These are phyloP conservation scores for Arabidopsis suecica DNA, from an alignment of 345 rosid species.

Conservation along the genomic window DNA sequence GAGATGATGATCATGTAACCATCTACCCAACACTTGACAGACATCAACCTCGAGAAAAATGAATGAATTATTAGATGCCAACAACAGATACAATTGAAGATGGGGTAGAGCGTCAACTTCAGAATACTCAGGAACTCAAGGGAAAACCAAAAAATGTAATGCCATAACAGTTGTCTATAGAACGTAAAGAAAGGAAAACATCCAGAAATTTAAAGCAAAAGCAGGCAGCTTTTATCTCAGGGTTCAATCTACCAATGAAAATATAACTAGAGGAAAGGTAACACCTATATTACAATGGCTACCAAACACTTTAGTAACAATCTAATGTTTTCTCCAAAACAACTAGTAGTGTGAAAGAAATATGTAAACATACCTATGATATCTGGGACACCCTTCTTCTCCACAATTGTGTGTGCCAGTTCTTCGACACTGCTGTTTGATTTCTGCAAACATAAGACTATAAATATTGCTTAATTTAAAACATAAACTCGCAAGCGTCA, in stretches of 20 bases:
- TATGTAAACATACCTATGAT: conserved; percentile 62
- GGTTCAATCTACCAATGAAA: neutral
- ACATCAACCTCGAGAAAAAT: neutral
- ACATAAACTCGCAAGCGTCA: neutral
- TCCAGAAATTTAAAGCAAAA: neutral
- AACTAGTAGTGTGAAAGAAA: neutral
- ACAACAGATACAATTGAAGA: neutral
- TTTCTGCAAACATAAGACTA: conserved; percentile 53
- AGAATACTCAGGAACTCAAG: neutral
- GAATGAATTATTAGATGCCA: neutral
- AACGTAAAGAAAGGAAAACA: neutral
- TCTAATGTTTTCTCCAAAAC: conserved; percentile 9
- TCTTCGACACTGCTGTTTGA: conserved; percentile 77
- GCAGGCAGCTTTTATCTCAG: neutral
- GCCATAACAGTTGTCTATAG: neutral
- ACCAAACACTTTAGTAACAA: conserved; percentile 1
- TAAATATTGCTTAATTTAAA: conserved; percentile 2
- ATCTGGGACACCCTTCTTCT: conserved; percentile 88
- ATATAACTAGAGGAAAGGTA: neutral
- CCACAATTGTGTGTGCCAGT: conserved; percentile 68
- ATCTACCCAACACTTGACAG: neutral
- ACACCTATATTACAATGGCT: neutral
- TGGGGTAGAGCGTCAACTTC: neutral
- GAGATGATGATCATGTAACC: conserved; percentile 23
- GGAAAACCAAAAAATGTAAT: conserved; percentile 5